Percentiles rank a stretch among this genome's conserved stretches.
phyloP scores from a whole-genome alignment of 2,329 filamentous ascomycete species.

The Trichoderma koningii region DNA sequence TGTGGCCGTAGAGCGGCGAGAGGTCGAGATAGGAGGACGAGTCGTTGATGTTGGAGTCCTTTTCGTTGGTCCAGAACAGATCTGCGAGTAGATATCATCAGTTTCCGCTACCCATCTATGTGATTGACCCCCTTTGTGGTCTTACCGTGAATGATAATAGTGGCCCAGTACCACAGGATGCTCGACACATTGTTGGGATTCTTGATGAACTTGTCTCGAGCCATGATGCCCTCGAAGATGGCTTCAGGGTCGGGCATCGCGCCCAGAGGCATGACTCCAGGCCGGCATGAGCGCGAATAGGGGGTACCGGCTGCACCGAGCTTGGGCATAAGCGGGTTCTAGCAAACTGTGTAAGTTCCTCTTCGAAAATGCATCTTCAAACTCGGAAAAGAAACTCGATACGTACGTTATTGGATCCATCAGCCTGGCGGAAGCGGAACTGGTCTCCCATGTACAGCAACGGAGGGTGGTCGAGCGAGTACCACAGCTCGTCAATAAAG shows the following conservation, averaged over 20 bases:
- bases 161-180: slow-evolving; percentile 72
- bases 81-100: slow-evolving; percentile 43
- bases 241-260: slow-evolving; percentile 67
- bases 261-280: slow-evolving; percentile 60
- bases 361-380: too few species aligned
- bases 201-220: slow-evolving; percentile 49
- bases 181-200: slow-evolving; percentile 74
- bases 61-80: slow-evolving; percentile 69
- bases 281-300: slow-evolving; percentile 66
- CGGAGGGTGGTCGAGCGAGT: slow-evolving; percentile 71
- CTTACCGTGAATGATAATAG: slow-evolving; percentile 70
- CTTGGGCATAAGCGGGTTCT: slow-evolving; percentile 66
- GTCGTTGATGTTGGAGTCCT: slow-evolving; percentile 61
- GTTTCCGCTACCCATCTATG: neutral
- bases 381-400: too few species aligned
- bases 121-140: neutral
- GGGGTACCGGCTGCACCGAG: slow-evolving; percentile 67
- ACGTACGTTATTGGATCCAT: slow-evolving; percentile 67
- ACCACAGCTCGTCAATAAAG: slow-evolving; percentile 71
- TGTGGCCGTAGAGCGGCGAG: slow-evolving; percentile 70
- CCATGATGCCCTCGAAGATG: slow-evolving; percentile 66
- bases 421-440: slow-evolving; percentile 66
- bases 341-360: neutral
- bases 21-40: slow-evolving; percentile 74
- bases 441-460: slow-evolving; percentile 64